Evolutionary conservation across 495 filamentous ascomycete genomes (phyloP).

Genomic region (Tuber calosporum): DNA sequence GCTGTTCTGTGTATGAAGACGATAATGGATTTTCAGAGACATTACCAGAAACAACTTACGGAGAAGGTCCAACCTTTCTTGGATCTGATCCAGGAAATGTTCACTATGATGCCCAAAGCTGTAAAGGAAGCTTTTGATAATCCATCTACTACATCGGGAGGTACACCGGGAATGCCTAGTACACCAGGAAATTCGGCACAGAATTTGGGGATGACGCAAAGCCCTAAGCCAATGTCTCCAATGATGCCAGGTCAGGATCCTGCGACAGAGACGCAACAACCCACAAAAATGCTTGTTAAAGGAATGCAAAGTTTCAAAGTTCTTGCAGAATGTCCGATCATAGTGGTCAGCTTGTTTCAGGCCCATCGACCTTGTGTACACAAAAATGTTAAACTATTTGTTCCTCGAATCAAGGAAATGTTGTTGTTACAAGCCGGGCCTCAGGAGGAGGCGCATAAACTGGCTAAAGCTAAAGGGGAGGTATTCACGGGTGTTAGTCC

Average conservation of each 20-base stretch:
- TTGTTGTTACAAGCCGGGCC: slow-evolving; percentile 84
- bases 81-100: slow-evolving; percentile 87
- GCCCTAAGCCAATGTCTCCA: slow-evolving; percentile 78
- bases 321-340: slow-evolving; percentile 93
- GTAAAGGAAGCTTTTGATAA: slow-evolving; percentile 90
- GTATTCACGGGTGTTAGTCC: slow-evolving; percentile 91
- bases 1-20: slow-evolving; percentile 96
- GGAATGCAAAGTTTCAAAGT: slow-evolving; percentile 99
- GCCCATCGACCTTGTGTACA: slow-evolving; percentile 70
- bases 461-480: slow-evolving; percentile 63
- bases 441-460: slow-evolving; percentile 82
- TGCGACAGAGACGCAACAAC: slow-evolving; percentile 65
- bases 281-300: slow-evolving; percentile 67
- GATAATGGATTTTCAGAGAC: slow-evolving; percentile 88
- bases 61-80: slow-evolving; percentile 82
- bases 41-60: slow-evolving; percentile 71
- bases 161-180: slow-evolving; percentile 61
- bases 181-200: slow-evolving; percentile 67
- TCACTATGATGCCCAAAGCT: slow-evolving; percentile 84
- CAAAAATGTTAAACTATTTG: slow-evolving; percentile 83
- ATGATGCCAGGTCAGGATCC: slow-evolving; percentile 70
- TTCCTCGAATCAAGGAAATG: slow-evolving; percentile 83
- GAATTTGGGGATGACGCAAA: slow-evolving; percentile 45
- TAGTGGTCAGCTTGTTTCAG: slow-evolving; percentile 97
- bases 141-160: slow-evolving; percentile 51